phyloP scores from a whole-genome alignment of 768 basidiomycete genomes.

The Chalciporus pseudorubinellus region DNA sequence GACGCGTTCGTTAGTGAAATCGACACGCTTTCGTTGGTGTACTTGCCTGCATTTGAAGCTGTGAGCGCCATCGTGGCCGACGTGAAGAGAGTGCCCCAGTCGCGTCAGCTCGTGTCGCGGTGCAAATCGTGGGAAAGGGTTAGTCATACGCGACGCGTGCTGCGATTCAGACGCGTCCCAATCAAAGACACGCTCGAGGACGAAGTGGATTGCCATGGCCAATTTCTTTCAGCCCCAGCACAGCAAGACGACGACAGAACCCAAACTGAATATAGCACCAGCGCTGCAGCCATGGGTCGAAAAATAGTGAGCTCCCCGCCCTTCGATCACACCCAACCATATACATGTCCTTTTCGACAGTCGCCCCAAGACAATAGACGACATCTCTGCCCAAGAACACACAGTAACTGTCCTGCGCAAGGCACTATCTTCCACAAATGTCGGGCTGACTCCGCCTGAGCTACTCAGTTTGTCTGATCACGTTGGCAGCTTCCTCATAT shows the following conservation, averaged over 20 bases:
- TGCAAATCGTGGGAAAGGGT: conserved; percentile 32
- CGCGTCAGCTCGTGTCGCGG: conserved; percentile 24
- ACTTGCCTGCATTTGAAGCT: conserved; percentile 17
- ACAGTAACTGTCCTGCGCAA: conserved; percentile 90
- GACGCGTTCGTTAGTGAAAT: neutral
- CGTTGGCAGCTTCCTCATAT: conserved; percentile 88
- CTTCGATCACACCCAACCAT: conserved; percentile 1
- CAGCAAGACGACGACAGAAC: conserved; percentile 36
- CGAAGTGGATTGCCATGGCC: conserved; percentile 42
- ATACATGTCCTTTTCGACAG: conserved; percentile 38
- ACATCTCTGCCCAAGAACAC: conserved; percentile 96
- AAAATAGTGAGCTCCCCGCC: conserved; percentile 76
- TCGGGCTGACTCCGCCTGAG: conserved; percentile 29
- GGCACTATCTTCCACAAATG: conserved; percentile 90
- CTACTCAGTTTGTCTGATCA: conserved; percentile 7
- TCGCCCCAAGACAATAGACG: conserved; percentile 96
- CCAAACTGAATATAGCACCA: conserved; percentile 51
- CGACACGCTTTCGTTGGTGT: conserved; percentile 1
- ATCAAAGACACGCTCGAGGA: too few relatives aligned
- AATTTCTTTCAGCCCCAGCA: conserved; percentile 57
- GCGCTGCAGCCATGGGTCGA: conserved; percentile 93
- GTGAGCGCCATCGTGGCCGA: conserved; percentile 22
- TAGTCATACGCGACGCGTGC: conserved; percentile 29
- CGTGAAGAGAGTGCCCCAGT: conserved; percentile 11
- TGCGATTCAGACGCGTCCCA: conserved; percentile 29